Base-by-base conservation (phyloP, 441 rosid species). In the Jatropha podagrica region DNA sequence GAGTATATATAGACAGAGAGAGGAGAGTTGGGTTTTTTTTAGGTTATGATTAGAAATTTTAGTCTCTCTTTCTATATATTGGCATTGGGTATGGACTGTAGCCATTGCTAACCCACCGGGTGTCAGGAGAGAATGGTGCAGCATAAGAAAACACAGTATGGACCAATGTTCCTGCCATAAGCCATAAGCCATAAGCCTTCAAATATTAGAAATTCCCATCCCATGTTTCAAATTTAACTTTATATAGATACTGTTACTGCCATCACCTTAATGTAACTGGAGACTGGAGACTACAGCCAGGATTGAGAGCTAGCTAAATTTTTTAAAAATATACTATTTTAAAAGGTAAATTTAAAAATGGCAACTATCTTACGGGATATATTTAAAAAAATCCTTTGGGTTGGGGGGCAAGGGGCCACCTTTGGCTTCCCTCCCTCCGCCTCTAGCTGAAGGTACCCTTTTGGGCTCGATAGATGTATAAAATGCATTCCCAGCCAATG, bases 51-150 rank as follows among this genome's bases (percentile, higher is more conserved):
- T 44, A 44, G 48, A 44, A 8, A 44, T 44, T 23, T n/a, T 44
- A 12, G 18, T 70, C 2, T 44, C 9, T 44, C 4, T 67, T 55
- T 73, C n/a, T 75, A 41, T 68, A n/a, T 26, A 56, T 59, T 58
- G 54, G 64, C 37, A 38, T n/a, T 71, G 60, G 76, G 73, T 77
- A 18, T 74, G 76, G 49, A 69, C 74, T 77, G 78, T 72, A 38
- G 78, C 59, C 78, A 60, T 59, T 76, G 79, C 10, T 65, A 78
- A 78, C 78, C 81, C 80, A 78, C 83, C 64, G 60, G 74, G 48
- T 79, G 81, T 77, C 85, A 72, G 83, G 66, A 38, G 37, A 62
- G 69, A 66, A 72, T 49, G 74, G 49, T 38, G 62, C 67, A 73
- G 78, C 75, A 76, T 61, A 73, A 75, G 68, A 58, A 67, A 32